These are phyloP conservation scores for Angophora floribunda DNA, from an alignment of 345 rosid genomes.

Conservation along the genomic window DNA sequence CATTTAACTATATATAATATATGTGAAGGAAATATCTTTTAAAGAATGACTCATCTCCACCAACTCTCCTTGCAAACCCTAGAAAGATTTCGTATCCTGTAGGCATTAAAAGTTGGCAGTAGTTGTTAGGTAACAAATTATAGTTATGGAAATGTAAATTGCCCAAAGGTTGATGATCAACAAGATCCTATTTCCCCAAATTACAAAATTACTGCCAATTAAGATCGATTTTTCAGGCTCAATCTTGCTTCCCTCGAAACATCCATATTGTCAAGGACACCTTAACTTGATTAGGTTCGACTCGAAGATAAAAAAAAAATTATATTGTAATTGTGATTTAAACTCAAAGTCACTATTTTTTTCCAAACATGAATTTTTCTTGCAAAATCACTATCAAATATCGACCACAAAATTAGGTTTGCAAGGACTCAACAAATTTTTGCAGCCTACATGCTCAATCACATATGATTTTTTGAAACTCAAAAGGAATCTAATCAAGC, in stretches of 20 bases:
- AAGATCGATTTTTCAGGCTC: not conserved
- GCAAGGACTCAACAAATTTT: not conserved
- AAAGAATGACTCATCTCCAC: not conserved
- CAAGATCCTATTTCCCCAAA: not conserved
- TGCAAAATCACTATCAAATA: not conserved
- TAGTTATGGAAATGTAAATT: not conserved
- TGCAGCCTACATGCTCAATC: not conserved
- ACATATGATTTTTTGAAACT: not conserved
- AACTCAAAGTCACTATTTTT: not conserved
- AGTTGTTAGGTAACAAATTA: not conserved
- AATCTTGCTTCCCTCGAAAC: not conserved
- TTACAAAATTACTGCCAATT: not conserved
- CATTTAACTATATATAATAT: not conserved
- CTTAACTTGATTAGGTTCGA: fast-evolving
- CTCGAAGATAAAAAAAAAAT: not conserved
- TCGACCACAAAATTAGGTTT: not conserved
- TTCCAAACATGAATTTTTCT: not conserved
- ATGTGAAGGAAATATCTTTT: not conserved
- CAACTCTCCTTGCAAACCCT: not conserved
- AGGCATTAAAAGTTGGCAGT: not conserved
- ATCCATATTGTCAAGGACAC: not conserved
- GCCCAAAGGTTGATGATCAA: not conserved
- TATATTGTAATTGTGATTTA: not conserved
- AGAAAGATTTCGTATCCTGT: not conserved
- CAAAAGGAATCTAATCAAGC: not conserved